phyloP scores from a whole-genome alignment of 257 asterid genomes.

The Solanum tarijense region DNA sequence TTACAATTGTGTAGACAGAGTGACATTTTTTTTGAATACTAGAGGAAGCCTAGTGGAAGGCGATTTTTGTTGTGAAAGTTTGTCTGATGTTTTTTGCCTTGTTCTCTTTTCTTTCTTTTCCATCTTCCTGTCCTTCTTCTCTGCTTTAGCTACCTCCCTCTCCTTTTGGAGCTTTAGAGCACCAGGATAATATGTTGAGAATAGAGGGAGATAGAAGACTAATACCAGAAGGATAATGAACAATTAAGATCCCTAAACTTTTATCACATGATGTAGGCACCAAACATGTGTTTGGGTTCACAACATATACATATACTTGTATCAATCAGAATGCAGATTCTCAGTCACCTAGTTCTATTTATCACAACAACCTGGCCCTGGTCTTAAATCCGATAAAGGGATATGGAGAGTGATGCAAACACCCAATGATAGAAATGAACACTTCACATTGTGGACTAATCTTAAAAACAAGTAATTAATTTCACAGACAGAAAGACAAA shows the following conservation, averaged over 20 bases:
- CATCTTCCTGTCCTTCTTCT: constrained; percentile 30
- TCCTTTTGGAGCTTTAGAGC: constrained; percentile 81
- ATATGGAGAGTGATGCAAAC: too few species aligned
- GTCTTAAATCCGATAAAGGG: neutral
- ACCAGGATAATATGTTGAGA: constrained; percentile 64
- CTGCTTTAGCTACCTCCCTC: constrained; percentile 40
- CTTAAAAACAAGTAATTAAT: too few species aligned
- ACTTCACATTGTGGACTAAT: too few species aligned
- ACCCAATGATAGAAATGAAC: too few species aligned
- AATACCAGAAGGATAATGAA: constrained; percentile 13
- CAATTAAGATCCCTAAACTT: constrained; percentile 4
- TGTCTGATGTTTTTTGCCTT: constrained; percentile 1
- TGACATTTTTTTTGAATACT: too few species aligned
- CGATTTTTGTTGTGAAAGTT: too few species aligned
- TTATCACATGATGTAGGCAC: neutral
- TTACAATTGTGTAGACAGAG: too few species aligned
- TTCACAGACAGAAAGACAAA: too few species aligned
- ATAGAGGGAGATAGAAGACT: constrained; percentile 17
- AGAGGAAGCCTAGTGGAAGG: too few species aligned
- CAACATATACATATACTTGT: neutral
- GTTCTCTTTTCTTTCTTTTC: constrained; percentile 21
- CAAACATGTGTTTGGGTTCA: neutral
- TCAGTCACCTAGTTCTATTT: neutral
- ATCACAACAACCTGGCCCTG: neutral
- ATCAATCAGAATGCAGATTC: neutral